Conservation (phyloP, 2,329 filamentous ascomycete species). For the Coniochaeta sp. region DNA sequence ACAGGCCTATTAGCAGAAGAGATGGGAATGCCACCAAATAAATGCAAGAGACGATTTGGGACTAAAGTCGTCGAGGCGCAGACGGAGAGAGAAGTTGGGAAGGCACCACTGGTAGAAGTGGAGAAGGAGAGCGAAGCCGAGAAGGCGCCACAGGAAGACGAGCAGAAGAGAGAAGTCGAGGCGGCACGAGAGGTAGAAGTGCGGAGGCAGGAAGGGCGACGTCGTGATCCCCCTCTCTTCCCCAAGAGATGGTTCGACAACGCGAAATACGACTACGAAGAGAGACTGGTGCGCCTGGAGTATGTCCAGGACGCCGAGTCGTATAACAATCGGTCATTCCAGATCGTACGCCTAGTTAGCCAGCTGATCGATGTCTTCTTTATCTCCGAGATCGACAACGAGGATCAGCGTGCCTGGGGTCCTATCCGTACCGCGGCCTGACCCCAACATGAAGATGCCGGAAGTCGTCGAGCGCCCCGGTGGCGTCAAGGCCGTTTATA, state of each 20-base stretch:
- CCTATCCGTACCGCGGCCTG: not conserved
- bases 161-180: not conserved
- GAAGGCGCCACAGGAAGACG: too few relatives aligned
- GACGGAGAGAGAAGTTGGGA: too few relatives aligned
- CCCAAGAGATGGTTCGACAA: not conserved
- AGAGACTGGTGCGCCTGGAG: not conserved
- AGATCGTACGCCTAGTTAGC: not conserved
- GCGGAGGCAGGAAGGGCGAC: too few relatives aligned
- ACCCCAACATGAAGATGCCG: not conserved
- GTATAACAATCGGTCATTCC: not conserved
- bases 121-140: too few relatives aligned
- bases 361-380: not conserved
- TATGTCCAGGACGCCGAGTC: not conserved
- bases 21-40: too few relatives aligned
- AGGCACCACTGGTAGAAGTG: too few relatives aligned
- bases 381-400: not conserved
- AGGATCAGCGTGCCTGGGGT: not conserved
- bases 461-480: not conserved
- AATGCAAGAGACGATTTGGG: too few relatives aligned
- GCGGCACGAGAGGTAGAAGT: not conserved
- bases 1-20: too few relatives aligned
- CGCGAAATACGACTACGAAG: not conserved
- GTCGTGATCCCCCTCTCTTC: not conserved
- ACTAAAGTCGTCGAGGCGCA: too few relatives aligned
- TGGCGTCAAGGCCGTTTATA: not conserved